A percentile compares a stretch with the other conserved stretches of the same genome.
These are phyloP conservation scores for Penicillium pancosmium DNA, from an alignment of 495 filamentous ascomycete species.

Conservation along the genomic window DNA sequence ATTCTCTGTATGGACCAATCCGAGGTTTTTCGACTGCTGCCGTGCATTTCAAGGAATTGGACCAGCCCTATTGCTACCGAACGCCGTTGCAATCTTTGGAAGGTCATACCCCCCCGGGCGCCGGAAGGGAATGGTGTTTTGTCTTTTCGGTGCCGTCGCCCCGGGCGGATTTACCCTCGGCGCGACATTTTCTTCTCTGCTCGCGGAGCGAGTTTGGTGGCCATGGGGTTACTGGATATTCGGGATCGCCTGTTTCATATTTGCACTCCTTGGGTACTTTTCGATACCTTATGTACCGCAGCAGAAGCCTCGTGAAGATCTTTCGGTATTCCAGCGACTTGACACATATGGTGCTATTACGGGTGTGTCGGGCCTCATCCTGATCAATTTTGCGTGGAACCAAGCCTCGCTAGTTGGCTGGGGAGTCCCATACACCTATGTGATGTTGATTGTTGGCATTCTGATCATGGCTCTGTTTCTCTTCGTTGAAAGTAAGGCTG, in stretches of 20 bases:
- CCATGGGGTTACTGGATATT: slow-evolving; percentile 66
- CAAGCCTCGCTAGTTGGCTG: slow-evolving; percentile 63
- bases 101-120: slow-evolving; percentile 43
- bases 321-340: slow-evolving; percentile 11
- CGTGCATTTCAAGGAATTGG: slow-evolving; percentile 57
- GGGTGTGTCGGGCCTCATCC: slow-evolving; percentile 57
- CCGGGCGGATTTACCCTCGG: slow-evolving; percentile 58
- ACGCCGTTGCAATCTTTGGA: slow-evolving; percentile 49
- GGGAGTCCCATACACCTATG: slow-evolving; percentile 54
- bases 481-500: slow-evolving; percentile 49
- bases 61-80: slow-evolving; percentile 52
- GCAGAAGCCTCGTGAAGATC: slow-evolving; percentile 7
- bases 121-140: slow-evolving; percentile 62
- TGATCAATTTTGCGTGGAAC: slow-evolving; percentile 66
- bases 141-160: slow-evolving; percentile 58
- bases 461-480: slow-evolving; percentile 53
- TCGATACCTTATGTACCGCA: slow-evolving; percentile 50
- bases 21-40: slow-evolving; percentile 45
- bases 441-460: slow-evolving; percentile 57
- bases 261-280: slow-evolving; percentile 43
- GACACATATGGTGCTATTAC: slow-evolving; percentile 46
- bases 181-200: slow-evolving; percentile 38
- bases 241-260: slow-evolving; percentile 48
- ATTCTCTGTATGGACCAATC: slow-evolving; percentile 36
- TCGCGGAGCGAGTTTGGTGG: slow-evolving; percentile 54